Percentiles rank a stretch among this genome's conserved stretches.
Conservation (phyloP, 306 rosid species). For the Lathyrus sativus region DNA sequence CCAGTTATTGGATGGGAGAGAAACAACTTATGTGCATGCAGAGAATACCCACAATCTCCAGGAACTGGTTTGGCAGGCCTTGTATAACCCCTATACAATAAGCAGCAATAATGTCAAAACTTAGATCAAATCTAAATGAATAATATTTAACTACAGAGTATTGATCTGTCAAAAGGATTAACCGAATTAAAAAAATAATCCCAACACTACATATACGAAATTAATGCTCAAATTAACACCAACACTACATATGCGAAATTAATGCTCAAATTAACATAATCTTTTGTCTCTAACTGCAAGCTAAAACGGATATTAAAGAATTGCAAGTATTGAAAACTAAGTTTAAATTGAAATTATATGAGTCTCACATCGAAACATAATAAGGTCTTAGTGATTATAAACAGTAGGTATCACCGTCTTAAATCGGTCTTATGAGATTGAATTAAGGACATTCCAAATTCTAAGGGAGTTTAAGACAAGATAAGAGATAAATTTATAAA, state of each 20-base stretch:
- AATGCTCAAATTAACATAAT: slow-evolving; percentile 9
- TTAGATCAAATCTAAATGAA: slow-evolving; percentile 15
- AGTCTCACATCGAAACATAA: too few species aligned
- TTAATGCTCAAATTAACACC: slow-evolving; percentile 8
- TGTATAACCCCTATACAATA: slow-evolving; percentile 62
- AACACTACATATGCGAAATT: not conserved
- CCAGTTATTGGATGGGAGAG: slow-evolving; percentile 71
- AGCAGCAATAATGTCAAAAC: slow-evolving; percentile 13
- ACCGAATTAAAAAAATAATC: slow-evolving; percentile 8
- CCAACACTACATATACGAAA: not conserved
- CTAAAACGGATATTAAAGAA: not conserved
- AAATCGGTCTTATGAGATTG: too few species aligned
- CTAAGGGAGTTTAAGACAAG: too few species aligned
- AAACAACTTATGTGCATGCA: slow-evolving; percentile 76
- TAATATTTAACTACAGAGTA: not conserved
- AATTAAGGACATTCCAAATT: too few species aligned
- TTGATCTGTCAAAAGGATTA: slow-evolving; percentile 2
- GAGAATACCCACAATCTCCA: slow-evolving; percentile 84
- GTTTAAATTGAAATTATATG: not conserved
- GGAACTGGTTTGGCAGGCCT: slow-evolving; percentile 83
- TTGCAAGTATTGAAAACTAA: not conserved
- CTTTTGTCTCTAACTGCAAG: not conserved
- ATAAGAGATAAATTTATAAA: too few species aligned
- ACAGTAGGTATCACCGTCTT: too few species aligned
- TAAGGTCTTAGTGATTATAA: too few species aligned